Percentiles rank a stretch among this genome's conserved stretches.
Conservation (phyloP, 495 filamentous ascomycete species). For the Trichoderma asperelloides region DNA sequence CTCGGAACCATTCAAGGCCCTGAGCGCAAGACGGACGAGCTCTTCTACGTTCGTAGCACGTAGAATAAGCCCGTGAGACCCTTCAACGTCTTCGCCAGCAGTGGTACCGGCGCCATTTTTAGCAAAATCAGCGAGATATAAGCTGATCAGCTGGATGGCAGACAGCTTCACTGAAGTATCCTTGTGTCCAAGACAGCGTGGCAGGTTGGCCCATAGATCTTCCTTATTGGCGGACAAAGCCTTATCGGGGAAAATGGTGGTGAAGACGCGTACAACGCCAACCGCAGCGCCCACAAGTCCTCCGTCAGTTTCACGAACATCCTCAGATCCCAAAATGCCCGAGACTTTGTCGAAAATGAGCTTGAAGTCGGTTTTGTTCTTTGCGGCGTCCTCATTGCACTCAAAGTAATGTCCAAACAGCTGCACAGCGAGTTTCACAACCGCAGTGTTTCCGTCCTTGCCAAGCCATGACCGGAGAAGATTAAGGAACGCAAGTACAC, state of each 20-base stretch:
- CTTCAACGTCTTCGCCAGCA: conserved; percentile 50
- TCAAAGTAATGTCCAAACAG: conserved; percentile 79
- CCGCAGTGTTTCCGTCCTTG: conserved; percentile 57
- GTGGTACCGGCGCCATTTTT: conserved; percentile 47
- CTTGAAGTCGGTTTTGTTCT: conserved; percentile 52
- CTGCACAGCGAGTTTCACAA: conserved; percentile 66
- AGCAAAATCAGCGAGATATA: conserved; percentile 71
- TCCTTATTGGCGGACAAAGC: conserved; percentile 48
- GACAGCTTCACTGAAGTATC: conserved; percentile 70
- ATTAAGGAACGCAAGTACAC: conserved; percentile 54
- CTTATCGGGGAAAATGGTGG: conserved; percentile 51
- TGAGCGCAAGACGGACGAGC: conserved; percentile 53
- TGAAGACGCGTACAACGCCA: conserved; percentile 57
- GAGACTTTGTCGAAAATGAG: conserved; percentile 35
- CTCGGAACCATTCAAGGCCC: conserved; percentile 55
- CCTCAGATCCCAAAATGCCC: conserved; percentile 37
- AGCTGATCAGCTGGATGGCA: conserved; percentile 62
- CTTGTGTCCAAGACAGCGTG: conserved; percentile 59
- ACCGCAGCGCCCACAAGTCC: conserved; percentile 73
- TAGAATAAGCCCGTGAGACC: conserved; percentile 64
- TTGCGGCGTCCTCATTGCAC: conserved; percentile 40
- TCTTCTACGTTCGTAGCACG: conserved; percentile 53
- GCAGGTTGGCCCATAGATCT: conserved; percentile 57
- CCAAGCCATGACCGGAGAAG: conserved; percentile 69
- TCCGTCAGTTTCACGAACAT: conserved; percentile 48